Percentiles rank a stretch among this genome's conserved stretches.
Conservation (phyloP, 1,139 yeast genomes). For the Blastobotrys proliferans region DNA sequence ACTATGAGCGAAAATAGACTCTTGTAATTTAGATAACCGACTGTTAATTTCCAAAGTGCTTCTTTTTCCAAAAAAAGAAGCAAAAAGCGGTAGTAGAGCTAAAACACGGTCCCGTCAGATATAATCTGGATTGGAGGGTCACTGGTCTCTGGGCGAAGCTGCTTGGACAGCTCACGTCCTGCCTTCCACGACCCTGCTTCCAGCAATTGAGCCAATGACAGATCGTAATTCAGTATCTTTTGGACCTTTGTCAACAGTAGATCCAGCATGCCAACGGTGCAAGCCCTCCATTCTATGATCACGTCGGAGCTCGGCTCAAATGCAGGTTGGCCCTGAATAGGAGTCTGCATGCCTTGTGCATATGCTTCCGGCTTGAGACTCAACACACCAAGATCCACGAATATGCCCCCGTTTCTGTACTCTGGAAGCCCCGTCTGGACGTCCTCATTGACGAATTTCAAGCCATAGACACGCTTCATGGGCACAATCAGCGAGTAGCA, state of each 20-base stretch:
- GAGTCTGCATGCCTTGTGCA: slow-evolving; percentile 30
- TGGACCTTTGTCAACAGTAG: slow-evolving; percentile 46
- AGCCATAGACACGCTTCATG: slow-evolving; percentile 40
- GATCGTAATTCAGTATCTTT: slow-evolving; percentile 30
- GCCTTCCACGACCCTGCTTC: slow-evolving; percentile 67
- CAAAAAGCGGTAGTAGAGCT: slow-evolving; percentile 6
- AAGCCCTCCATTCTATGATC: slow-evolving; percentile 62
- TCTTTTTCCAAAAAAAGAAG: too few species aligned
- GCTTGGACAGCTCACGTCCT: slow-evolving; percentile 52
- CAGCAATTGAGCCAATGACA: slow-evolving; percentile 50
- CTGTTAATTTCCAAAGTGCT: too few species aligned
- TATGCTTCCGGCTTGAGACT: slow-evolving; percentile 39
- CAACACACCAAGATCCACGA: slow-evolving; percentile 50
- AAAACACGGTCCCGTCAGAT: slow-evolving; percentile 60
- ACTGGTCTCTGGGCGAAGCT: slow-evolving; percentile 43
- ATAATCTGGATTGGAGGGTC: slow-evolving; percentile 58
- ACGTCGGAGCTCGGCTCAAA: slow-evolving; percentile 51
- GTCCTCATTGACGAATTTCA: slow-evolving; percentile 42
- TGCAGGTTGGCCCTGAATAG: slow-evolving; percentile 40
- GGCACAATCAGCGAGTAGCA: slow-evolving; percentile 55
- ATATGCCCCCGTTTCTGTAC: slow-evolving; percentile 58
- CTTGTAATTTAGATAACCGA: too few species aligned
- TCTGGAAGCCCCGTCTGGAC: slow-evolving; percentile 60
- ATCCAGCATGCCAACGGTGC: slow-evolving; percentile 53
- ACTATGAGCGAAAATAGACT: slow-evolving; percentile 16